These are phyloP conservation scores for Hymenotorrendiella dingleyae DNA, from an alignment of 2,329 filamentous ascomycete genomes.

Conservation along the genomic window DNA sequence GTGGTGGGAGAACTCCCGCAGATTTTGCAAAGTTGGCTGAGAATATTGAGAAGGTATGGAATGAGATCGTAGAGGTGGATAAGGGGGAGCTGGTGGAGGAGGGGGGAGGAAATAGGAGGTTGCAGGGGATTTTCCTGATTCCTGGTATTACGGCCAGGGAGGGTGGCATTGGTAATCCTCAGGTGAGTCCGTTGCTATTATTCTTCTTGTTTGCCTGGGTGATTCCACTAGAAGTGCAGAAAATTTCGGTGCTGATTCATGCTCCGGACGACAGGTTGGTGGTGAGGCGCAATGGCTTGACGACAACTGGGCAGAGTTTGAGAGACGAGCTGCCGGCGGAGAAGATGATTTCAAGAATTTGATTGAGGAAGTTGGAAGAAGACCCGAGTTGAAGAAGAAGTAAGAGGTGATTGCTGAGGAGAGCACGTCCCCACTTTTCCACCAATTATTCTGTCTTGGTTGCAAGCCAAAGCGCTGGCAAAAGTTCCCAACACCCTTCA, in stretches of 20 bases:
- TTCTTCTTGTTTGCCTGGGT: background rate
- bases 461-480: too few relatives aligned
- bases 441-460: too few relatives aligned
- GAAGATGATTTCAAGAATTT: conserved; percentile 14
- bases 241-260: conserved; percentile 1
- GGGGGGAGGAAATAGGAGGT: conserved; percentile 5
- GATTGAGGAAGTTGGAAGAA: conserved; percentile 5
- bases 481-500: too few relatives aligned
- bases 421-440: too few relatives aligned
- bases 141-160: conserved; percentile 13
- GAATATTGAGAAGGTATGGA: conserved; percentile 10
- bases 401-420: too few relatives aligned
- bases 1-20: conserved; percentile 3
- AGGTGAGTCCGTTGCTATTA: conserved; percentile 4
- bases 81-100: too few relatives aligned
- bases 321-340: conserved; percentile 8
- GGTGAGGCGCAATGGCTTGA: conserved; percentile 11
- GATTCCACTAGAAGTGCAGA: background rate
- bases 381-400: conserved; percentile 4
- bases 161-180: conserved; percentile 7
- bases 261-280: too few relatives aligned
- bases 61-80: too few relatives aligned
- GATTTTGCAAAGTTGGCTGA: conserved; percentile 8
- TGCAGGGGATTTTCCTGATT: conserved; percentile 11
- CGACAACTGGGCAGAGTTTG: conserved; percentile 6